Evolutionary conservation across 805 yeast species (phyloP).

Genomic region (Diddensiella santjacobensis): DNA sequence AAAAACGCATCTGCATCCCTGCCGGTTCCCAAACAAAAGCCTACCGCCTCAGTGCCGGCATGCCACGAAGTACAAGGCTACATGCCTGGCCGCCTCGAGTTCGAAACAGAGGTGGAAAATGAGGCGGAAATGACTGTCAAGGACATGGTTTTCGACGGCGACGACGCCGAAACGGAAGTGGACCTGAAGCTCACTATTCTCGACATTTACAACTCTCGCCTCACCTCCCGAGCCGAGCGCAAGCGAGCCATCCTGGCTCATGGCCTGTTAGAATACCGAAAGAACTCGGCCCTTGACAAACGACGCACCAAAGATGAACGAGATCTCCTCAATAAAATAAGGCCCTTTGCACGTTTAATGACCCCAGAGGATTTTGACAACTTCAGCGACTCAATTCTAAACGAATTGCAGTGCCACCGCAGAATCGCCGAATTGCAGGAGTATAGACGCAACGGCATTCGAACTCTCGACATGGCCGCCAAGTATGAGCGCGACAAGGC

Average conservation of each 20-base stretch:
- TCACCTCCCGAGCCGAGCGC: conserved; percentile 89
- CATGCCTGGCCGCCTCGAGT: conserved; percentile 98
- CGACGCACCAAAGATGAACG: conserved; percentile 85
- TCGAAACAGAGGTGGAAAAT: conserved; percentile 93
- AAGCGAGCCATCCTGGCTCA: conserved; percentile 79
- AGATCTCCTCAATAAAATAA: conserved; percentile 68
- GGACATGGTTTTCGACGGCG: conserved; percentile 94
- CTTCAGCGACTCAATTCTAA: conserved; percentile 67
- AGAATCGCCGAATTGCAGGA: conserved; percentile 88
- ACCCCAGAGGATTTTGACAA: conserved; percentile 75
- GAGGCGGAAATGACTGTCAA: conserved; percentile 94
- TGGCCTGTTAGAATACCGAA: conserved; percentile 77
- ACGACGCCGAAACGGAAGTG: conserved; percentile 82
- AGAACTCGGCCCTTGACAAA: conserved; percentile 77
- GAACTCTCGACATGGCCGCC: conserved; percentile 74
- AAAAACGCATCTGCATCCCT: conserved; percentile 65
- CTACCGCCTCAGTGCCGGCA: conserved; percentile 88
- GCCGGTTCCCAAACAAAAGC: conserved; percentile 81
- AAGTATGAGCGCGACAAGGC: conserved; percentile 87
- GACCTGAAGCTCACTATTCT: conserved; percentile 83
- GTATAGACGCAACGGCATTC: conserved; percentile 88
- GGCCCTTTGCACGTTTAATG: conserved; percentile 78
- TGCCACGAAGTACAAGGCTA: conserved; percentile 97
- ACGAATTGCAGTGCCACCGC: conserved; percentile 73
- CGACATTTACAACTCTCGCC: conserved; percentile 83